Conservation (phyloP, 257 asterid genomes). For the Orobanche coerulescens region DNA sequence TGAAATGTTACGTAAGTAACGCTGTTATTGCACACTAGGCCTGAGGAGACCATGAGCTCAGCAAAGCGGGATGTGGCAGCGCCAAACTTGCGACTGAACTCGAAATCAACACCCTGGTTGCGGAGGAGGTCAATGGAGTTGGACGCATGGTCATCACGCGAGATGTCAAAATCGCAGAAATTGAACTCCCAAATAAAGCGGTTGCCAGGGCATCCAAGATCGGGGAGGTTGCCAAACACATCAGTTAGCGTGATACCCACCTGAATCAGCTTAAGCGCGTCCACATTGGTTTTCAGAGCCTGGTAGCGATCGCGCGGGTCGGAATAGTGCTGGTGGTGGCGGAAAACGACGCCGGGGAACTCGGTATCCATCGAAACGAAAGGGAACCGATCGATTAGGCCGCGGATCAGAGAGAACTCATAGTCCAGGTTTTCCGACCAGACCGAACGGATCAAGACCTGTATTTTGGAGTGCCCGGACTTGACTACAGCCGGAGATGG, state of each 20-base stretch:
- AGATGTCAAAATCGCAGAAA: slow-evolving; percentile 37
- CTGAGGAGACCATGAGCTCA: slow-evolving; percentile 50
- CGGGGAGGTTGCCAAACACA: slow-evolving; percentile 34
- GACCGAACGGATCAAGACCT: slow-evolving; percentile 45
- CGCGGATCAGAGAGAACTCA: slow-evolving; percentile 48
- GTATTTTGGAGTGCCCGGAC: slow-evolving; percentile 4
- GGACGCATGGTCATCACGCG: slow-evolving; percentile 36
- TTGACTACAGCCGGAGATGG: slow-evolving; percentile 5
- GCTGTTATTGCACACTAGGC: slow-evolving; percentile 39
- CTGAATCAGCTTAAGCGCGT: slow-evolving; percentile 41
- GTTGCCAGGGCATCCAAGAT: slow-evolving; percentile 24
- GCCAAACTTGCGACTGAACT: slow-evolving; percentile 23
- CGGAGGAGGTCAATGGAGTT: slow-evolving; percentile 44
- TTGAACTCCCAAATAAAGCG: slow-evolving; percentile 51
- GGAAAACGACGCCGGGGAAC: slow-evolving; percentile 56
- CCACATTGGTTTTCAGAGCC: slow-evolving; percentile 34
- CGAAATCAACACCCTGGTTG: slow-evolving; percentile 40
- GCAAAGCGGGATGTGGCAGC: slow-evolving; percentile 30
- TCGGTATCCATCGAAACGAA: slow-evolving; percentile 70
- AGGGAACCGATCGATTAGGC: slow-evolving; percentile 36
- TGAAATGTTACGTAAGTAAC: slow-evolving; percentile 52
- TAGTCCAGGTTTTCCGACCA: slow-evolving; percentile 47
- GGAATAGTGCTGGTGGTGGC: slow-evolving; percentile 18
- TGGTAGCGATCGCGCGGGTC: slow-evolving; percentile 33
- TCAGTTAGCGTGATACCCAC: slow-evolving; percentile 44